These are phyloP conservation scores for Russula compacta DNA, from an alignment of 768 basidiomycete species.

Conservation along the genomic window DNA sequence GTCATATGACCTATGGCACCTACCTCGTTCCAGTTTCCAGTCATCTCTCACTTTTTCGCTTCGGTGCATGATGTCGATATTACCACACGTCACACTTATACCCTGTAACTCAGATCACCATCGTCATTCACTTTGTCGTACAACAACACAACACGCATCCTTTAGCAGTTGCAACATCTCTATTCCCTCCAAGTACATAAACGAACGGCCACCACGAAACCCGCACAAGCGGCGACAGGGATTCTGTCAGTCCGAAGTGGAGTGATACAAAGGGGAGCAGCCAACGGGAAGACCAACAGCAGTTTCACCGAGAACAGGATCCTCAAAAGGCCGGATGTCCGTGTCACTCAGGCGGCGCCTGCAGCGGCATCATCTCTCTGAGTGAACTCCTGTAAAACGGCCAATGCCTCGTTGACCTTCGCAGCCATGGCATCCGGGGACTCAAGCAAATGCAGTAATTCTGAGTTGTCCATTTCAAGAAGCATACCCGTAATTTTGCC, in stretches of 20 bases:
- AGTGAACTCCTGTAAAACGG: slow-evolving; percentile 80
- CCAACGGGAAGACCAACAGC: slow-evolving; percentile 23
- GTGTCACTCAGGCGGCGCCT: slow-evolving; percentile 3
- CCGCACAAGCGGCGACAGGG: slow-evolving; percentile 27
- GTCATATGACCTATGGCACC: background rate
- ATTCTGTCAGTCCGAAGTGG: slow-evolving; percentile 30
- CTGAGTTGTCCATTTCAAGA: slow-evolving; percentile 96
- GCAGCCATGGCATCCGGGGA: slow-evolving; percentile 68
- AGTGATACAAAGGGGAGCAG: slow-evolving; percentile 15
- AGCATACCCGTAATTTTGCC: slow-evolving; percentile 99
- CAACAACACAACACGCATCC: slow-evolving; percentile 17
- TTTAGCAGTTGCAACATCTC: slow-evolving; percentile 49
- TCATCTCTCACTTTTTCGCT: slow-evolving; percentile 8
- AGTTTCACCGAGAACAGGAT: slow-evolving; percentile 17
- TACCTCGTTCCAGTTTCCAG: background rate
- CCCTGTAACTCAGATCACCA: slow-evolving; percentile 19
- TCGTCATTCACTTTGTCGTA: slow-evolving; percentile 19
- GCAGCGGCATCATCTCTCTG: slow-evolving; percentile 30
- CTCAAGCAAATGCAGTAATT: slow-evolving; percentile 85
- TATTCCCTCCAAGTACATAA: slow-evolving; percentile 49
- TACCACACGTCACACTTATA: slow-evolving; percentile 14
- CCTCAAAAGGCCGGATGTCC: background rate
- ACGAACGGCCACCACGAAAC: slow-evolving; percentile 47
- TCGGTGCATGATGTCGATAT: slow-evolving; percentile 9
- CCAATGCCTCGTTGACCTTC: slow-evolving; percentile 89